Base-by-base conservation (phyloP, 2,329 filamentous ascomycete species). In the Xylariaceae sp. region DNA sequence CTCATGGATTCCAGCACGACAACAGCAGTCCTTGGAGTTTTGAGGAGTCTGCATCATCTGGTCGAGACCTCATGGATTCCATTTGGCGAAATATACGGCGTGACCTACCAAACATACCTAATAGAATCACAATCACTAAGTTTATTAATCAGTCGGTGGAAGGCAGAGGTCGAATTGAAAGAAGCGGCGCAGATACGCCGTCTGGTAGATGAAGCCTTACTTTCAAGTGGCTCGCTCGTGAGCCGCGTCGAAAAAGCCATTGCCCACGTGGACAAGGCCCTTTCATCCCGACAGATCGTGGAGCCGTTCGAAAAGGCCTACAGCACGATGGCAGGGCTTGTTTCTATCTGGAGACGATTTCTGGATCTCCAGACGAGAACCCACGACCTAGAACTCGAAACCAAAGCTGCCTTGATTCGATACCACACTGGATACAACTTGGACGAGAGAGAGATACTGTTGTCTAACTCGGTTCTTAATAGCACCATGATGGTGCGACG, bases 31-130 rank as follows among this genome's bases (percentile, higher is more conserved):
- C 64, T 64, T 35, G 58, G 58, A 23, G 34, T 70, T 13, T 23
- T 69, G 6, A 60, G 56, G n/a, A 63, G 65, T 55, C 59, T 73
- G 23, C 58, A 58, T 18, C 61, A 66, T 13, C 51, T 72, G 15
- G 55, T 71, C 4, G 62, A 69, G 10, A 62, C 71, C 7, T 68
- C 60, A 54, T 67, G 63, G 62, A 37, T 67, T 13, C 65, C 66
- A 17, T 62, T 60, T 17, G 47, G 59, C 13, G 49, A 63, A 49
- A 60, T 65, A 54, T 64, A 55, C 37, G 55, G 51, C 8, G 48
- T 60, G 7, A 51, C 62, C 17, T 35, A 55, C n/a, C 11, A 53
- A 15, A 50, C 5, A 13, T 62, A 64, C 17, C 34, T 39, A 10
- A n/a, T 10, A 9, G 53, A 55, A 7, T 42, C 60, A 44, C 34